These are phyloP conservation scores for Vicia faba DNA, from an alignment of 306 rosid genomes.

Conservation along the genomic window DNA sequence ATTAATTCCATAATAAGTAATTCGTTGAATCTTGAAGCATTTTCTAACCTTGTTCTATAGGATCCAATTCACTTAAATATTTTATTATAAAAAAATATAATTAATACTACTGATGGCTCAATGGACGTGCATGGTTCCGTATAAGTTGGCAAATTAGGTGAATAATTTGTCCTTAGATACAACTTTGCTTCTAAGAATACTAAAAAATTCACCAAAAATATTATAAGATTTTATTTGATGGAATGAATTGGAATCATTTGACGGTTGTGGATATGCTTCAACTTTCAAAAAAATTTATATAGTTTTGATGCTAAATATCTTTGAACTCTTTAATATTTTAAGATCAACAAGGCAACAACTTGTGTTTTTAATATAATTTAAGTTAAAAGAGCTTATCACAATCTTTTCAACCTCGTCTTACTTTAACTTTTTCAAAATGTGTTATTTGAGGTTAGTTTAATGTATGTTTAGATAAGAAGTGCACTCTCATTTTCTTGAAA, in stretches of 20 bases:
- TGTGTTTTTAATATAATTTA: not conserved
- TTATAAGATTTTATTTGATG: not conserved
- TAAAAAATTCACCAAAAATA: not conserved
- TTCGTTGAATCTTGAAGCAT: too few relatives aligned
- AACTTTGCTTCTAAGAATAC: conserved; percentile 24
- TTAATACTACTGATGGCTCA: not conserved
- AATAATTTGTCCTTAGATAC: not conserved
- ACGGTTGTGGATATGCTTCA: conserved; percentile 29
- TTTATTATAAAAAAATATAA: too few relatives aligned
- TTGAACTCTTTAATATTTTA: conserved; percentile 11
- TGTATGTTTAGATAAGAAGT: not conserved
- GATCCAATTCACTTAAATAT: too few relatives aligned
- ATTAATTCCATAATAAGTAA: too few relatives aligned
- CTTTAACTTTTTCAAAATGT: not conserved
- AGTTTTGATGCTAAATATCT: conserved; percentile 19
- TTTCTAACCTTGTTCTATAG: too few relatives aligned
- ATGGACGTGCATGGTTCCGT: not conserved
- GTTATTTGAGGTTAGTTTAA: not conserved
- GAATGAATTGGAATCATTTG: conserved; percentile 25
- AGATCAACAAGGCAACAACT: conserved; percentile 3
- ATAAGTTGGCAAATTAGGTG: conserved; percentile 30
- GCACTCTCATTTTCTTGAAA: not conserved
- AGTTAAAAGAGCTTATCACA: not conserved
- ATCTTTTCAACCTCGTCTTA: conserved; percentile 3
- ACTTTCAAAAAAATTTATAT: conserved; percentile 23